Evolutionary conservation across 257 asterid genomes (phyloP).

Genomic region (Solanum dulcamara): DNA sequence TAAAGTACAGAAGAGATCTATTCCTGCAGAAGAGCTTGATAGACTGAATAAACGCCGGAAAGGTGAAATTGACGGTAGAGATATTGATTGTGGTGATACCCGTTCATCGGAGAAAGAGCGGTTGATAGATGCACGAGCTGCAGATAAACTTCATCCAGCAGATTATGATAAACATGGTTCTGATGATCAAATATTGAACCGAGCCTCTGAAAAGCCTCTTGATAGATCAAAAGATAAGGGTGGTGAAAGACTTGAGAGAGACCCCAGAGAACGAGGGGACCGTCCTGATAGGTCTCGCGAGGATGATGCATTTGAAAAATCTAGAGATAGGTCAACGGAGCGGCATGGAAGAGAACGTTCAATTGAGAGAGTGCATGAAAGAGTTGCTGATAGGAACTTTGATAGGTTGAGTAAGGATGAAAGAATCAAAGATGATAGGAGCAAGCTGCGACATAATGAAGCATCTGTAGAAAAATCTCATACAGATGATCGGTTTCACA

Average conservation of each 20-base stretch:
- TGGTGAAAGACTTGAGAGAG: slow-evolving; percentile 77
- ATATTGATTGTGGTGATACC: slow-evolving; percentile 45
- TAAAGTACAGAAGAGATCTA: slow-evolving; percentile 68
- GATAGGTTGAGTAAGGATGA: slow-evolving; percentile 78
- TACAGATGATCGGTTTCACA: slow-evolving; percentile 66
- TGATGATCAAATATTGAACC: slow-evolving; percentile 47
- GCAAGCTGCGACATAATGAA: slow-evolving; percentile 53
- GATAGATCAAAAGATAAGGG: slow-evolving; percentile 81
- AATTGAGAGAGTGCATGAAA: slow-evolving; percentile 70
- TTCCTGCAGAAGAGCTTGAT: slow-evolving; percentile 81
- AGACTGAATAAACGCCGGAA: slow-evolving; percentile 78
- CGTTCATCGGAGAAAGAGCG: slow-evolving; percentile 73
- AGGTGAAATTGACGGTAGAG: slow-evolving; percentile 68
- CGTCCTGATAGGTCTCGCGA: slow-evolving; percentile 75
- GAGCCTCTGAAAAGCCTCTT: slow-evolving; percentile 41
- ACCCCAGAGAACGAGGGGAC: slow-evolving; percentile 59
- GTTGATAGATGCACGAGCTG: slow-evolving; percentile 35
- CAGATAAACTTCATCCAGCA: slow-evolving; percentile 39
- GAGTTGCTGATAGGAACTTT: slow-evolving; percentile 61
- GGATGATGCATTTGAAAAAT: slow-evolving; percentile 60
- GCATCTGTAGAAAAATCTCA: slow-evolving; percentile 53
- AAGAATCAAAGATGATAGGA: slow-evolving; percentile 69
- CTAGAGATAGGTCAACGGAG: slow-evolving; percentile 79
- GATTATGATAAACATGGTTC: slow-evolving; percentile 45
- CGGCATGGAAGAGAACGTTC: slow-evolving; percentile 88